Evolutionary conservation across 164 flowering plant genomes (phyloP).

Genomic region (Vitis amurensis): DNA sequence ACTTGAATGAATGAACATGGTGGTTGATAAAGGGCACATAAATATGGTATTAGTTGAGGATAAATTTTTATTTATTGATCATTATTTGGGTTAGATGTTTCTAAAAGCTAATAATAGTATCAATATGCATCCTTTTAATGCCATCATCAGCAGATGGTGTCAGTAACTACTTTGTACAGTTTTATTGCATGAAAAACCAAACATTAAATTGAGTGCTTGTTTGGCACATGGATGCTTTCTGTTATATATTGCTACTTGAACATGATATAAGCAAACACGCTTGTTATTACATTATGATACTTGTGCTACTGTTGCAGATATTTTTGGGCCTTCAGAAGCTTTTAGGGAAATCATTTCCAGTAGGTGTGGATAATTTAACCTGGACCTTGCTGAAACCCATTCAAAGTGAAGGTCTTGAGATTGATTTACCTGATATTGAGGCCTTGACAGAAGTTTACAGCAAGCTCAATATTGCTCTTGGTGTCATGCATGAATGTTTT

Average conservation of each 20-base stretch:
- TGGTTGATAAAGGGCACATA: no score
- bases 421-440: slow-evolving; percentile 28
- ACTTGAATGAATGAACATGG: no score
- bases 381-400: slow-evolving; percentile 63
- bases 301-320: slow-evolving; percentile 47
- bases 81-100: not conserved
- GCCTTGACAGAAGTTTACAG: slow-evolving; percentile 37
- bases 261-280: not conserved
- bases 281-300: not conserved
- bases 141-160: not conserved
- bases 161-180: not conserved
- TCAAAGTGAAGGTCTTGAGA: slow-evolving; percentile 15
- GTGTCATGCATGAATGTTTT: slow-evolving; percentile 88
- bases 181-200: not conserved
- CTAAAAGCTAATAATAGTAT: no score
- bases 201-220: not conserved
- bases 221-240: not conserved
- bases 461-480: slow-evolving; percentile 74
- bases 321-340: slow-evolving; percentile 46
- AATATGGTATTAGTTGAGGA: not conserved
- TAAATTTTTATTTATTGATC: not conserved
- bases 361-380: slow-evolving; percentile 52
- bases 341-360: slow-evolving; percentile 47
- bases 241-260: not conserved
- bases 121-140: not conserved